Conservation (phyloP, 176 grass and related monocot genomes). For the Puya raimondii region DNA sequence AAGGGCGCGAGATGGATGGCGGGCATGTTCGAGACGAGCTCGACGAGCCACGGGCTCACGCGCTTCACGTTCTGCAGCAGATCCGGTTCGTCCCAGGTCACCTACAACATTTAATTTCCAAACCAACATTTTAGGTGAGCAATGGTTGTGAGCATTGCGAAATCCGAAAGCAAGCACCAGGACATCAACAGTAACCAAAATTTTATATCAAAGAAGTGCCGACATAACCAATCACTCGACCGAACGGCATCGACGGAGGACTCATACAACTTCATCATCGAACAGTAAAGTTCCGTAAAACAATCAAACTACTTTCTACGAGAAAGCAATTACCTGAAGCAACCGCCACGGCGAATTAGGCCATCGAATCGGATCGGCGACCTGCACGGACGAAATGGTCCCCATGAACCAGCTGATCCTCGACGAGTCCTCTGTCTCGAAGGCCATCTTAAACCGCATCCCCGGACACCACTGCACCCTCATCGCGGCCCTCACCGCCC, state of each 20-base stretch:
- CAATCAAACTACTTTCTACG: neutral
- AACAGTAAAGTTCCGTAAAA: neutral
- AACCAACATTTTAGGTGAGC: neutral
- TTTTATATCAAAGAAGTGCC: neutral
- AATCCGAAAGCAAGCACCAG: neutral
- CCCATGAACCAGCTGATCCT: constrained; percentile 83
- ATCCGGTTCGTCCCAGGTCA: constrained; percentile 89
- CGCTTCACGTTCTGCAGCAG: constrained; percentile 77
- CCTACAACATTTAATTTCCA: constrained; percentile 32
- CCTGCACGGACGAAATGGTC: constrained; percentile 45
- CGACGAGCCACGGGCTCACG: constrained; percentile 82
- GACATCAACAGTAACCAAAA: neutral
- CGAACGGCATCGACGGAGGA: neutral
- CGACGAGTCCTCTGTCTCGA: constrained; percentile 65
- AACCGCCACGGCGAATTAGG: constrained; percentile 52
- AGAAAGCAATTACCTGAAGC: constrained; percentile 41
- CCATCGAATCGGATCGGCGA: constrained; percentile 47
- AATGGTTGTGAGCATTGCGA: no score
- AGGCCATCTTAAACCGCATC: constrained; percentile 70
- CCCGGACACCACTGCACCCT: constrained; percentile 62
- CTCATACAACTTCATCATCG: neutral
- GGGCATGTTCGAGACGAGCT: constrained; percentile 70
- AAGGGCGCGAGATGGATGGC: constrained; percentile 50
- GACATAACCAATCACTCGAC: neutral
- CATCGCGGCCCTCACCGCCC: constrained; percentile 32